Percentiles rank a stretch among this genome's conserved stretches.
Evolutionary conservation across 2,329 filamentous ascomycete genomes (phyloP).

Genomic region (Polychaeton citri): DNA sequence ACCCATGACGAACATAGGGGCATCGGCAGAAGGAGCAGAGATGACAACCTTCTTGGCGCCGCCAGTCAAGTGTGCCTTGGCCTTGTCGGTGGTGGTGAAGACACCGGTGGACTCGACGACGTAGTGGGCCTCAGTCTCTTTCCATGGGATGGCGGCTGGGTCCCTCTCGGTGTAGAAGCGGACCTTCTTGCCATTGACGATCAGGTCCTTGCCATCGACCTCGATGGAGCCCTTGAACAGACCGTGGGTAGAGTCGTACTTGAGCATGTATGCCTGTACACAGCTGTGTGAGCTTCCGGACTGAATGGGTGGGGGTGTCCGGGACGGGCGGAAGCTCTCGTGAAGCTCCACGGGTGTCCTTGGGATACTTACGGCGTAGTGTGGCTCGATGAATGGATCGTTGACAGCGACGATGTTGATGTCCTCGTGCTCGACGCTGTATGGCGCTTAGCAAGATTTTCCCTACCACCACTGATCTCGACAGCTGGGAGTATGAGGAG

Average conservation of each 20-base stretch:
- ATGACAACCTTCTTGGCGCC: conserved; percentile 89
- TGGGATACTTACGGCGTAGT: conserved; percentile 77
- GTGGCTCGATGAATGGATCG: conserved; percentile 96
- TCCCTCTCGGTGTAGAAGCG: conserved; percentile 90
- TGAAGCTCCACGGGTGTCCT: no score
- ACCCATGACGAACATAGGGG: conserved; percentile 99
- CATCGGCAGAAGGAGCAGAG: conserved; percentile 84
- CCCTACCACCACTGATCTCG: background rate
- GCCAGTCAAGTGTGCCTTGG: conserved; percentile 82
- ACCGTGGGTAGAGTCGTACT: conserved; percentile 97
- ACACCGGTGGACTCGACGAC: conserved; percentile 96
- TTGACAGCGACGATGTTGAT: conserved; percentile 94
- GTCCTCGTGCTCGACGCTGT: conserved; percentile 67
- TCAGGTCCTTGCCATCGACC: conserved; percentile 57
- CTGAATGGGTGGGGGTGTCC: background rate
- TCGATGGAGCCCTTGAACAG: conserved; percentile 85
- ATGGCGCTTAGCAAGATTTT: background rate
- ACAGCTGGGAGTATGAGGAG: no score
- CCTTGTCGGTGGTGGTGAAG: conserved; percentile 98
- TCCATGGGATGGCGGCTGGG: conserved; percentile 82
- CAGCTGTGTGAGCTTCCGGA: no score
- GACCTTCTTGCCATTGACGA: conserved; percentile 89
- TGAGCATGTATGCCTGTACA: conserved; percentile 93
- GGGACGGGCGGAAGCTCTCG: no score
- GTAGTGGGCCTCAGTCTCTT: conserved; percentile 76